Evolutionary conservation across 2,329 filamentous ascomycete species (phyloP).

Genomic region (Botrytis sinoallii): DNA sequence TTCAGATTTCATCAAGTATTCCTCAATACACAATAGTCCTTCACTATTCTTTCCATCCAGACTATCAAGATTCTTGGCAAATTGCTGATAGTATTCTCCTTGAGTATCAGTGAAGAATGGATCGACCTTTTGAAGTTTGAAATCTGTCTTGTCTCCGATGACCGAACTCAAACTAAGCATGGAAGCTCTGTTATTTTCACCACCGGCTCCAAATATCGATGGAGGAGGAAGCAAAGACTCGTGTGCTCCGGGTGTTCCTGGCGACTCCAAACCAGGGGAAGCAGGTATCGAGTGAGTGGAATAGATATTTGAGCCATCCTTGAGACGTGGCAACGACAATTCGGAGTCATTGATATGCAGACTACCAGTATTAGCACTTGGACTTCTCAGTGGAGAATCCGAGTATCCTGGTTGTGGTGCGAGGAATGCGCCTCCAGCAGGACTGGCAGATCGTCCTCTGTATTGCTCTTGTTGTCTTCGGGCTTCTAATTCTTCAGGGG

Average conservation of each 20-base stretch:
- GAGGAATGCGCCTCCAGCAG: constrained; percentile 7
- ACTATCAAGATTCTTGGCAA: constrained; percentile 54
- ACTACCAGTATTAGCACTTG: constrained; percentile 8
- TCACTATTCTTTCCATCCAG: constrained; percentile 56
- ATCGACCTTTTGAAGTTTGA: constrained; percentile 62
- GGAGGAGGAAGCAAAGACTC: constrained; percentile 22
- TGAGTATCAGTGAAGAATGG: constrained; percentile 65
- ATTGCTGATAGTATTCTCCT: constrained; percentile 57
- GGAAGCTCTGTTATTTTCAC: constrained; percentile 34
- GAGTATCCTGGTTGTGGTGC: constrained; percentile 11
- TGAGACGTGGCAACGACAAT: constrained; percentile 13
- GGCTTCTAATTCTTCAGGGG: constrained; percentile 18
- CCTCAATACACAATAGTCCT: constrained; percentile 59
- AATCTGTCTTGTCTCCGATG: constrained; percentile 59
- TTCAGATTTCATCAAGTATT: constrained; percentile 61
- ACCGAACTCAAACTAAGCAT: constrained; percentile 48
- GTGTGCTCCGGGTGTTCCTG: constrained; percentile 11
- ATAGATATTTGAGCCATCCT: constrained; percentile 13
- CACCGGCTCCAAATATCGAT: constrained; percentile 8
- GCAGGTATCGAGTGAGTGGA: constrained; percentile 14
- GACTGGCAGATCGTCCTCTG: constrained; percentile 14
- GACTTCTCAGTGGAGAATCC: constrained; percentile 11
- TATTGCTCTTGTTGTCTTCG: constrained; percentile 3
- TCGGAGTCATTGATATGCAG: constrained; percentile 20
- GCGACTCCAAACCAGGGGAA: constrained; percentile 16